Percentiles rank a stretch among this genome's conserved stretches.
phyloP scores from a whole-genome alignment of 176 grass and related monocot species.

The Oryza nivara region DNA sequence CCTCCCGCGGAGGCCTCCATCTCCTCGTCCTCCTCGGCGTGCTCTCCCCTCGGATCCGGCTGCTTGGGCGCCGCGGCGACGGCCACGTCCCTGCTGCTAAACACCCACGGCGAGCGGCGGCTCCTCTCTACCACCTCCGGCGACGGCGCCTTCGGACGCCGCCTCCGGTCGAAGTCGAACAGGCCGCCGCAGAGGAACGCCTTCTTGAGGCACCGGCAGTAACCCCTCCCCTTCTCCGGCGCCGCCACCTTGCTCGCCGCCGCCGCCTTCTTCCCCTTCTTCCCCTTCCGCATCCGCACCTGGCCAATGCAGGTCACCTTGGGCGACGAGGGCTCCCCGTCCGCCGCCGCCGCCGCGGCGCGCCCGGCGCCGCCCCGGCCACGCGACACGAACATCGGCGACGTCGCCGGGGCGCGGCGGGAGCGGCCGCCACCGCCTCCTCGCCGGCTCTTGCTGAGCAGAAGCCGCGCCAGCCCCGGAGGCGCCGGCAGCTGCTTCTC shows the following conservation, averaged over 20 bases:
- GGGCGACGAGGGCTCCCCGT: slow-evolving; percentile 67
- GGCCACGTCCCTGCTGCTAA: slow-evolving; percentile 47
- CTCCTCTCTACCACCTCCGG: slow-evolving; percentile 32
- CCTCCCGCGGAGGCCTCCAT: not conserved
- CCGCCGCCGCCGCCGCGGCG: slow-evolving; percentile 14
- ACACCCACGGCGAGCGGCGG: slow-evolving; percentile 58
- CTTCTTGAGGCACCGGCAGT: slow-evolving; percentile 75
- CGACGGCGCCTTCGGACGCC: slow-evolving; percentile 13
- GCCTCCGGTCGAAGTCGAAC: slow-evolving; percentile 40
- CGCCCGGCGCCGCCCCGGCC: slow-evolving; percentile 44
- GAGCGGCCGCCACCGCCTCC: slow-evolving; percentile 41
- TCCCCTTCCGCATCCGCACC: slow-evolving; percentile 75
- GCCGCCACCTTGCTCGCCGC: not conserved
- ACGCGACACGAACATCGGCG: slow-evolving; percentile 61
- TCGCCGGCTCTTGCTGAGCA: slow-evolving; percentile 57
- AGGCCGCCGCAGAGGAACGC: slow-evolving; percentile 63
- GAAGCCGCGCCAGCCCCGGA: slow-evolving; percentile 58
- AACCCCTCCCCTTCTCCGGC: slow-evolving; percentile 25
- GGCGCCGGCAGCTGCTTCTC: slow-evolving; percentile 62
- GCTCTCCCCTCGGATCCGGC: slow-evolving; percentile 18
- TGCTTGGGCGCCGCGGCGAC: slow-evolving; percentile 43
- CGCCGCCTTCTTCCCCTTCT: slow-evolving; percentile 43
- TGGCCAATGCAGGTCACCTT: slow-evolving; percentile 91
- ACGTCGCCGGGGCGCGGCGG: slow-evolving; percentile 45
- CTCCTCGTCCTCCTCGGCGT: slow-evolving; percentile 5